phyloP scores from a whole-genome alignment of 768 basidiomycete genomes.

The Auriscalpium microsporum region DNA sequence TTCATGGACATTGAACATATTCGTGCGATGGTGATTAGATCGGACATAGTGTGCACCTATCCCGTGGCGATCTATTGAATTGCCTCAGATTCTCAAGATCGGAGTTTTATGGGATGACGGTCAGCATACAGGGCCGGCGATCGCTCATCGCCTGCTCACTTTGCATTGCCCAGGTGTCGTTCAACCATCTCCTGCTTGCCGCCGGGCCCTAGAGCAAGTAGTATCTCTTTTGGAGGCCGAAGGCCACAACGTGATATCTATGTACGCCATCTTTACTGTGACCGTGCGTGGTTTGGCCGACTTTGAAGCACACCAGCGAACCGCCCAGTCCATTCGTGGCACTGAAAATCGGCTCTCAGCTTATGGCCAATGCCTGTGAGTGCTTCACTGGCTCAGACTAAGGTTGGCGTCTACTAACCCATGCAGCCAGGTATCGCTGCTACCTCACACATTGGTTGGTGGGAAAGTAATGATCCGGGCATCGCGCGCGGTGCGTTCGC shows the following conservation, averaged over 20 bases:
- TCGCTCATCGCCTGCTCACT: neutral
- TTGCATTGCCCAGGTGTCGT: conserved; percentile 37
- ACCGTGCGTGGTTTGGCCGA: neutral
- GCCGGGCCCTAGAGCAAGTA: conserved; percentile 42
- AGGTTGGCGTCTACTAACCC: neutral
- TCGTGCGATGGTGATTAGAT: neutral
- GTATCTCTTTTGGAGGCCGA: conserved; percentile 33
- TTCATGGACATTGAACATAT: neutral
- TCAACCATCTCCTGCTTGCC: conserved; percentile 49
- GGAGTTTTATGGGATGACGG: conserved; percentile 43
- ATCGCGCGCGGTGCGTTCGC: conserved; percentile 31
- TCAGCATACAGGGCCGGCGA: conserved; percentile 18
- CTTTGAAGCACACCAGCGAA: conserved; percentile 18
- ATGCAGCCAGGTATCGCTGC: conserved; percentile 20
- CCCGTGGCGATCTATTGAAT: conserved; percentile 23
- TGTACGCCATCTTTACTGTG: conserved; percentile 26
- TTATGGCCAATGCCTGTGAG: conserved; percentile 43
- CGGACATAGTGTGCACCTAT: conserved; percentile 23
- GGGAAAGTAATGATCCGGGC: conserved; percentile 44
- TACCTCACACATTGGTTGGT: conserved; percentile 12
- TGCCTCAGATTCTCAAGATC: conserved; percentile 7
- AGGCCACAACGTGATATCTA: conserved; percentile 44
- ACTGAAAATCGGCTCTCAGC: conserved; percentile 42
- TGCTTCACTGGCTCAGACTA: neutral
- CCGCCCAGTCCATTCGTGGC: conserved; percentile 45